Percentiles rank a stretch among this genome's conserved stretches.
phyloP scores from a whole-genome alignment of 805 yeast genomes.

The Cephaloascus fragrans region DNA sequence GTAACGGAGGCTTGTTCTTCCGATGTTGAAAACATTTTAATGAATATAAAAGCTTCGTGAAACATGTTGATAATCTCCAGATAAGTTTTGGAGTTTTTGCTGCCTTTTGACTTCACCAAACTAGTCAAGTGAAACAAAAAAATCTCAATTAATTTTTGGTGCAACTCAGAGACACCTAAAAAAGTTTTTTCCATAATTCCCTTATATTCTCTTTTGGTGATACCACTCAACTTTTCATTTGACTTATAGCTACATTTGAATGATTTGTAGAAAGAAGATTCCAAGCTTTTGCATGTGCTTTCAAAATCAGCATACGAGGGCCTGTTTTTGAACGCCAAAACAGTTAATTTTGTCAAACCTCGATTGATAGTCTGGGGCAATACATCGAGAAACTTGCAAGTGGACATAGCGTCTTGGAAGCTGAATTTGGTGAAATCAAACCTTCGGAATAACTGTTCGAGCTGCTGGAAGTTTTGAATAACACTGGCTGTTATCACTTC shows the following conservation, averaged over 20 bases:
- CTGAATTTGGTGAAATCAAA: neutral
- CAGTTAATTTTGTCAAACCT: neutral
- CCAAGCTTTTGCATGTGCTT: neutral
- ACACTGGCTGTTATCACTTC: neutral
- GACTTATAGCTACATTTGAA: neutral
- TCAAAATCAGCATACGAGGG: neutral
- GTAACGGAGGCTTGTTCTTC: neutral
- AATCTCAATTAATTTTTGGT: neutral
- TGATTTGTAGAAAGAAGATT: neutral
- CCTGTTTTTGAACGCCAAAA: neutral
- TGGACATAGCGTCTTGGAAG: neutral
- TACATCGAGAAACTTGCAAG: neutral
- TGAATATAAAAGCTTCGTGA: neutral
- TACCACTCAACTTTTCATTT: neutral
- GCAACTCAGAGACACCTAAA: neutral
- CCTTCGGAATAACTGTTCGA: neutral
- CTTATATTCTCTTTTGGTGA: neutral
- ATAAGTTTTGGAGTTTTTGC: neutral
- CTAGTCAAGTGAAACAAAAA: neutral
- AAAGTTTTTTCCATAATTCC: neutral
- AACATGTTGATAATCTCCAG: neutral
- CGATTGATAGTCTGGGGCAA: neutral
- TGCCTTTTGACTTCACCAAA: neutral
- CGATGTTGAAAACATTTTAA: neutral
- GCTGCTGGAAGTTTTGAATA: neutral